Evolutionary conservation across 805 yeast species (phyloP).

Genomic region (Zygoascus biomembranicola): DNA sequence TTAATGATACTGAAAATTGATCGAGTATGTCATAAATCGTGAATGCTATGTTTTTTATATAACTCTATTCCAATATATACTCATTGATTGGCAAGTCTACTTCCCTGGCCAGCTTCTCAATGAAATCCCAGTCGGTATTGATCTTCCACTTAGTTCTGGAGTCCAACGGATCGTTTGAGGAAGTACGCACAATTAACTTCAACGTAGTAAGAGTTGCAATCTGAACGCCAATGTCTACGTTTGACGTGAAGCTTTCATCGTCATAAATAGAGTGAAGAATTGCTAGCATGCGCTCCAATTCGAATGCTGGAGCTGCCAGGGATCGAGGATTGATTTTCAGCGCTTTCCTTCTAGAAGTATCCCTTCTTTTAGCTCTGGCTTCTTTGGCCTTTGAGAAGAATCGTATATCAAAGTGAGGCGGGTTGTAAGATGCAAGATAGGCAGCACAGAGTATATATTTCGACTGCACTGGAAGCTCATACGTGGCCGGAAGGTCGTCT

Average conservation of each 20-base stretch:
- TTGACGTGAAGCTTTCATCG: constrained; percentile 27
- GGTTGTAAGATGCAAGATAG: constrained; percentile 72
- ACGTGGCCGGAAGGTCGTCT: constrained; percentile 2
- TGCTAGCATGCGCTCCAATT: constrained; percentile 71
- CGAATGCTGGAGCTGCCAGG: constrained; percentile 65
- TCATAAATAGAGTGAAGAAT: constrained; percentile 63
- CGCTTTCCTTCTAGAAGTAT: constrained; percentile 36
- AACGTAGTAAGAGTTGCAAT: constrained; percentile 52
- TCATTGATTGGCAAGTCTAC: constrained; percentile 58
- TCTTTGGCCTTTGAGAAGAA: constrained; percentile 59
- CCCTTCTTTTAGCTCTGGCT: constrained; percentile 32
- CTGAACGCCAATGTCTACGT: constrained; percentile 36
- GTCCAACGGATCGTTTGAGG: constrained; percentile 46
- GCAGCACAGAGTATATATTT: constrained; percentile 74
- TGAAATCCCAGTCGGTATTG: constrained; percentile 60
- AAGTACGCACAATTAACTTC: constrained; percentile 38
- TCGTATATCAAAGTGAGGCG: constrained; percentile 58
- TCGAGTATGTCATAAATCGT: not conserved
- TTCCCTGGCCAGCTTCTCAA: constrained; percentile 52
- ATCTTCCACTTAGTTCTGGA: constrained; percentile 72
- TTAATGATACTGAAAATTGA: not conserved
- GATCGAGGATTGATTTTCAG: constrained; percentile 50
- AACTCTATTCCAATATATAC: constrained; percentile 39
- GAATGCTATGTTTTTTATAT: not conserved
- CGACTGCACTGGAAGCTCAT: constrained; percentile 51